Evolutionary conservation across 306 rosid species (phyloP), one percentile per base, ranked within the genome.

Genomic region (Vigna angularis): DNA sequence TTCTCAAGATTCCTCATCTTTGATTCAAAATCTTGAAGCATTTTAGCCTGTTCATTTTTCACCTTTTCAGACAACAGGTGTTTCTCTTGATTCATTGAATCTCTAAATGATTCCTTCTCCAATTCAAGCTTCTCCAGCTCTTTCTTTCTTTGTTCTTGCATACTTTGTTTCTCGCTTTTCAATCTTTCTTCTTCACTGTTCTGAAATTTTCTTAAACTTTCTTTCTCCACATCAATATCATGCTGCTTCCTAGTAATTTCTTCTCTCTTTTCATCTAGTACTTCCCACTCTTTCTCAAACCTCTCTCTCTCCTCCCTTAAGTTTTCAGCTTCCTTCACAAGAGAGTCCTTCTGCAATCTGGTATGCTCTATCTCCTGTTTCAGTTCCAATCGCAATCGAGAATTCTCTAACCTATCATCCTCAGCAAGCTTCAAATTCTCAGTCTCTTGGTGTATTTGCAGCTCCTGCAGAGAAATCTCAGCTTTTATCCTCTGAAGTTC

Each of bases 251-350:
- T 80, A 70, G 67, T 80, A 81, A 90, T 59, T 83, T 86, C 85
- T 76, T 88, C 64, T 76, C 86, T 91, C 85, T 83, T 95, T 76
- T 88, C 90, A 84, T 93, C 97, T 83, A 95, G 76, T 42, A 79
- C 90, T 74, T 89, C 97, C 96, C 97, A 90, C 80, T 95, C 97
- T 86, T 86, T 90, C 86, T 91, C 98, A 77, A 93, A 95, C 69
- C 83, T 93, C 63, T 87, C 82, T 79, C 93, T 88, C 72, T 93
- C 96, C 78, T 86, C 93, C 87, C 79, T 91, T 72, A 93, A 73
- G 82, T 85, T 91, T 71, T 86, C 90, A 82, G 86, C 76, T 89
- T 95, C 96, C 73, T 85, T 82, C 72, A 50, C 48, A 71, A 86
- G 78, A 30, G 78, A 71, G 70, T 86, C 97, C 66, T 83, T 86